Percentiles rank a stretch among this genome's conserved stretches.
Conservation (phyloP, 352 stramenopile genomes). For the Globisporangium spiculum region DNA sequence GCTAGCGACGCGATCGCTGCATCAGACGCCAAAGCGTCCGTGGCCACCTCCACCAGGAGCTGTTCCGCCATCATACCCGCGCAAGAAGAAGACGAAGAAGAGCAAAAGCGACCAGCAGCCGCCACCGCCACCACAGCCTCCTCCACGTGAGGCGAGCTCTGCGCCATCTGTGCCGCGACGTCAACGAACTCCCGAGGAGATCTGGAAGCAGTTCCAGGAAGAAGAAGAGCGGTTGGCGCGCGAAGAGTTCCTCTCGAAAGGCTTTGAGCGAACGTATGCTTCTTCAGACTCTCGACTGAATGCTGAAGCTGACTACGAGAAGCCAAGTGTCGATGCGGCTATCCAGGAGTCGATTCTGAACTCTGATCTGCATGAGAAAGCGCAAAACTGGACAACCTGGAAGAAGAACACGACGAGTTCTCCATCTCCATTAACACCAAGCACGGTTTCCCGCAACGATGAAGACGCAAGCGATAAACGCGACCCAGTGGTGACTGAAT, state of each 20-base stretch:
- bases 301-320: not conserved
- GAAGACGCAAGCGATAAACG: not conserved
- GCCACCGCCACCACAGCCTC: not conserved
- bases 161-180: conserved; percentile 16
- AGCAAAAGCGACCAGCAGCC: conserved; percentile 11
- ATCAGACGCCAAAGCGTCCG: not conserved
- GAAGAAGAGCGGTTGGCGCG: conserved; percentile 69
- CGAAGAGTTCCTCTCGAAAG: conserved; percentile 51
- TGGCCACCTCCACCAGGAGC: not conserved
- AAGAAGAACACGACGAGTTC: conserved; percentile 15
- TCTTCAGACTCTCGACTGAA: conserved; percentile 1
- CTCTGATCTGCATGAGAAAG: conserved; percentile 37
- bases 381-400: conserved; percentile 38
- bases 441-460: not conserved
- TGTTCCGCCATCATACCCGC: conserved; percentile 15
- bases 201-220: conserved; percentile 63
- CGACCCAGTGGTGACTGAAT: not conserved
- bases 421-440: not conserved
- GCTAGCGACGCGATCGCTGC: not conserved
- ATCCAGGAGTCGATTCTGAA: conserved; percentile 34
- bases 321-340: not conserved
- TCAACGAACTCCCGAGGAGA: conserved; percentile 57
- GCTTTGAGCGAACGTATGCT: conserved; percentile 62
- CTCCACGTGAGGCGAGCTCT: not conserved
- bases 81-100: conserved; percentile 20